Evolutionary conservation across 148 eudicot genomes (phyloP), one percentile per base, ranked within the genome.

Genomic region (Suaeda aralocaspica): DNA sequence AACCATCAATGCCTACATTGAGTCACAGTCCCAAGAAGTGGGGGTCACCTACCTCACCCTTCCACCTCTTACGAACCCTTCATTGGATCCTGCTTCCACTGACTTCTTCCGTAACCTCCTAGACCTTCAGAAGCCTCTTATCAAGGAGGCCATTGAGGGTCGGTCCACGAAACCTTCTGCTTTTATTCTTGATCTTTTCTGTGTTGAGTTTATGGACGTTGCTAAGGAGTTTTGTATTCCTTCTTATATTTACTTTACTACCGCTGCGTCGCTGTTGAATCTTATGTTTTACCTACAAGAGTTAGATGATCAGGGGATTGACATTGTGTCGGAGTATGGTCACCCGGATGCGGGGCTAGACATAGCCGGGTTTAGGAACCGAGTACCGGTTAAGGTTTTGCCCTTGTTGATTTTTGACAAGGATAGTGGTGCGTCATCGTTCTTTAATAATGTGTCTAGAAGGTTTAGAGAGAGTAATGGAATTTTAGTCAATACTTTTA

Each of bases 401-500:
- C 67, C 78, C 0, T 33, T 34, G 12, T 68, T 73, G 34, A 30
- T 80, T n/a, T 73, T 78, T 19, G 66, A 64, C 10, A 76, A 77
- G 19, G 72, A 73, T 15, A 76, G 64, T 45, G 39, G 14, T 0
- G 72, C 78, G n/a, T 70, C 69, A 5, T 11, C n/a, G 1, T 25
- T 64, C 26, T 44, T 75, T 3, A 0, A 59, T 1, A 6, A 70
- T n/a, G 39, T 51, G 5, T 36, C 72, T 0, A 19, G 64, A 1
- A 77, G 65, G 66, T 78, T 64, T 46, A 58, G 78, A 58, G 82
- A 83, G 44, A 34, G 77, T 0, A 69, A 84, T n/a, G 88, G 92
- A 6, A 81, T 87, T 25, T 14, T 87, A 1, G 66, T 85, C 6
- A 87, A 87, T 58, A 83, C 87, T 0, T 83, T 81, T 33, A 3